phyloP scores from a whole-genome alignment of 2,329 filamentous ascomycete species.

The Chaetomiaceae sp. region DNA sequence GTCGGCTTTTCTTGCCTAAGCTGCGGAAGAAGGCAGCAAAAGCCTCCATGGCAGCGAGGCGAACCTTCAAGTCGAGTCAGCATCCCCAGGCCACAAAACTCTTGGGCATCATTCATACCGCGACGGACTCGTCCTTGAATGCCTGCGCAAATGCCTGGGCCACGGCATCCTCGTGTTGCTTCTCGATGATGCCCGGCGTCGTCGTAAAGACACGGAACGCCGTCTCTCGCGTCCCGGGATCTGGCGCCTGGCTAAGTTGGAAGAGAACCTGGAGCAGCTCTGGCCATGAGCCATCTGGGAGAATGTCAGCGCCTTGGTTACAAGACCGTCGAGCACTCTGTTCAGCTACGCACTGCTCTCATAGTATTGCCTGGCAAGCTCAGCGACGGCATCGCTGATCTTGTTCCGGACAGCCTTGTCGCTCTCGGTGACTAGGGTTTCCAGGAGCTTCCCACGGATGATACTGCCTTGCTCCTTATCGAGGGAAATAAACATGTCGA shows the following conservation, averaged over 20 bases:
- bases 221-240: constrained; percentile 80
- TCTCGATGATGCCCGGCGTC: constrained; percentile 92
- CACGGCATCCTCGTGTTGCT: constrained; percentile 89
- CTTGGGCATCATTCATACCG: constrained; percentile 46
- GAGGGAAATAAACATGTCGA: constrained; percentile 83
- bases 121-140: constrained; percentile 81
- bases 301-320: constrained; percentile 10
- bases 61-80: constrained; percentile 54
- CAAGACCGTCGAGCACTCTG: neutral
- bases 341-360: constrained; percentile 67
- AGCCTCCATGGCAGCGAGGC: constrained; percentile 90
- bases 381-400: constrained; percentile 94
- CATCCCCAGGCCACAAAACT: neutral
- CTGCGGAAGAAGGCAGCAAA: constrained; percentile 95
- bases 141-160: constrained; percentile 83
- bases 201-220: constrained; percentile 94
- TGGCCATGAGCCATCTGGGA: constrained; percentile 75
- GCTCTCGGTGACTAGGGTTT: constrained; percentile 68
- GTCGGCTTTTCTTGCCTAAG: constrained; percentile 79
- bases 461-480: constrained; percentile 66
- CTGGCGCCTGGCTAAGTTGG: constrained; percentile 80
- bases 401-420: constrained; percentile 81
- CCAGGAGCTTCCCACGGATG: constrained; percentile 79
- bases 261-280: constrained; percentile 85
- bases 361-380: constrained; percentile 90